These are phyloP conservation scores for Colletotrichum endophyticum DNA, from an alignment of 2,329 filamentous ascomycete species.

Conservation along the genomic window DNA sequence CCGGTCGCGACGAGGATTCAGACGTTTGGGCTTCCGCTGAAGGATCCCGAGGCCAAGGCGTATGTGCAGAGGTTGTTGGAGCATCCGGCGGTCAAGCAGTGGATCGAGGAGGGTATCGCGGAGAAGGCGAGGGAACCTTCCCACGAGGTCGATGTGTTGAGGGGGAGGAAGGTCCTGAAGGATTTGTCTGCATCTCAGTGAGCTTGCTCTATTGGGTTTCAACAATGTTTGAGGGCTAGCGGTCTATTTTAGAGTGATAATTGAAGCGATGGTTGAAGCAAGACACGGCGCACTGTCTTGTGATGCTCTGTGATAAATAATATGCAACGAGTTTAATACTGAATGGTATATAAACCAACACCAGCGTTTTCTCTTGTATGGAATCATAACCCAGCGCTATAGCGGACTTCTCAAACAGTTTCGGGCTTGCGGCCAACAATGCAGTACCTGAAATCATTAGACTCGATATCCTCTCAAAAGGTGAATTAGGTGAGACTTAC, in stretches of 20 bases:
- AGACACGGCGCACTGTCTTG: neutral
- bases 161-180: neutral
- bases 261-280: neutral
- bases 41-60: constrained; percentile 27
- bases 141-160: neutral
- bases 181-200: neutral
- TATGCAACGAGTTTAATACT: neutral
- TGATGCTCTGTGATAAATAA: fast-evolving
- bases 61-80: constrained; percentile 39
- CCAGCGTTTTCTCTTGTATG: neutral
- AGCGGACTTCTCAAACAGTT: neutral
- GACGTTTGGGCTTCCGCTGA: constrained; percentile 40
- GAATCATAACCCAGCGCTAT: neutral
- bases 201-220: neutral
- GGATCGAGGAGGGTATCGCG: constrained; percentile 39
- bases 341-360: neutral
- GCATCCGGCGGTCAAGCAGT: constrained; percentile 39
- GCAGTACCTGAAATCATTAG: neutral
- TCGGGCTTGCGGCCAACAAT: neutral
- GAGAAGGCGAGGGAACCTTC: constrained; percentile 39
- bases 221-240: neutral
- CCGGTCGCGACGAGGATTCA: constrained; percentile 42
- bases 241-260: neutral
- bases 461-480: neutral
- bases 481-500: neutral